Evolutionary conservation across 2,329 filamentous ascomycete genomes (phyloP).

Genomic region (Fusarium luffae): DNA sequence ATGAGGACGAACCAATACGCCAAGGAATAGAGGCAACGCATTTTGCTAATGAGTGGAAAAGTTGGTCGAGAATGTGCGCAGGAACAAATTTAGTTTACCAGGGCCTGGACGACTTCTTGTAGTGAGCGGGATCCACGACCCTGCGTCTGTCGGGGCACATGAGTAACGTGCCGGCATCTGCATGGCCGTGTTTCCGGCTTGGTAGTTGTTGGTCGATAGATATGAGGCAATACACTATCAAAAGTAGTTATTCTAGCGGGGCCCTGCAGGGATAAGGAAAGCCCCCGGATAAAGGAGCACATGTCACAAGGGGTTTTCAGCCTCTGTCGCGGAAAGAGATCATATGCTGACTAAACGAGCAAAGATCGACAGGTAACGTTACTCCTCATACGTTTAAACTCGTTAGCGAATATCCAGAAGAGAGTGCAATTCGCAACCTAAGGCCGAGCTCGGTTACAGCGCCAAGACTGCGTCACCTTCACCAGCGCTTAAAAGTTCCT

Average conservation of each 20-base stretch:
- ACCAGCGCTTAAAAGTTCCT: background rate
- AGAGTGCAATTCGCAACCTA: background rate
- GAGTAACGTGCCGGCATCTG: background rate
- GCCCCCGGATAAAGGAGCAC: too few species aligned
- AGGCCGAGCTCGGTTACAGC: background rate
- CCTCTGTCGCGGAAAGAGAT: background rate
- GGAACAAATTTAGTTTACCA: background rate
- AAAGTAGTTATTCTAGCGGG: background rate
- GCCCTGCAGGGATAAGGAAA: background rate
- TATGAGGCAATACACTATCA: too few species aligned
- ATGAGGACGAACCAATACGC: constrained; percentile 8
- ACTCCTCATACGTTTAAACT: background rate
- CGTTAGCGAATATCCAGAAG: background rate
- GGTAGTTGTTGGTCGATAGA: constrained; percentile 4
- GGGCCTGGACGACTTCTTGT: background rate
- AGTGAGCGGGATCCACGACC: background rate
- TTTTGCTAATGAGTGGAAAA: background rate
- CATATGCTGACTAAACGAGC: background rate
- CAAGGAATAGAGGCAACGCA: background rate
- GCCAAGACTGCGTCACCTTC: background rate
- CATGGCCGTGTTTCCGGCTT: constrained; percentile 5
- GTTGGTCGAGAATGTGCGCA: background rate
- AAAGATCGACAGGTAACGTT: background rate
- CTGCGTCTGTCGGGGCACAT: background rate
- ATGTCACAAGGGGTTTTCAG: background rate